Evolutionary conservation across 2,329 filamentous ascomycete genomes (phyloP), one percentile per base, ranked within the genome.

Genomic region (Tolypocladium pustulatum): DNA sequence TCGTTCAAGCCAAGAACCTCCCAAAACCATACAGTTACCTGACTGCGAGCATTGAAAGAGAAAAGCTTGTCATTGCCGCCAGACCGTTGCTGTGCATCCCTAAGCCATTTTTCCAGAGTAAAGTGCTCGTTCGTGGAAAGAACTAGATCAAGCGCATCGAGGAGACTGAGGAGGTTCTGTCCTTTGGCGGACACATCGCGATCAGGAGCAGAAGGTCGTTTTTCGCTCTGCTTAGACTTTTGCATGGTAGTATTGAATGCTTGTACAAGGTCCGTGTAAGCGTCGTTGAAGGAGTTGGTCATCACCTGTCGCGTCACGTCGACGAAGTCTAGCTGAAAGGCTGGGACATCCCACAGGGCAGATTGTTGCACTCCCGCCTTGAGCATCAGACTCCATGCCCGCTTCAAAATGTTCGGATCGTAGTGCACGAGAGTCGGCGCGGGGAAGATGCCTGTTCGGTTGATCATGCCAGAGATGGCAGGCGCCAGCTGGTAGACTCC

Each of bases 231-330:
- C 46, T 49, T 30, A 10, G 4, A 20, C 60, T 62, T 54, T 69
- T 71, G 58, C 71, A 61, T 57, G 20, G 61, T 57, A 56, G 34
- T 54, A 9, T 58, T 59, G 58, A 64, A 76, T 15, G 69, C 65
- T 0, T 62, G 54, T 10, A 78, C 65, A 2, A 80, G 67, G 13
- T 68, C 57, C 1, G 58, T 59, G 66, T 79, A 78, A 6, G 71
- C 54, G 0, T 67, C 61, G n/a, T 71, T 69, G 63, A 81, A 81
- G 7, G 69, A 69, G 64, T 81, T 79, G 52, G 72, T 71, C 49
- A 80, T 63, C 17, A 80, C 74, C 64, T 81, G 78, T 1, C 78
- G 71, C 2, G 77, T 76, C 15, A 79, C 67, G 62, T 81, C 78
- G n/a, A 78, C 71, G 34, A 80, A 64, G 59, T 81, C 79, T 61